These are phyloP conservation scores for Cylindrodendrum hubeiense DNA, from an alignment of 2,329 filamentous ascomycete species.

Conservation along the genomic window DNA sequence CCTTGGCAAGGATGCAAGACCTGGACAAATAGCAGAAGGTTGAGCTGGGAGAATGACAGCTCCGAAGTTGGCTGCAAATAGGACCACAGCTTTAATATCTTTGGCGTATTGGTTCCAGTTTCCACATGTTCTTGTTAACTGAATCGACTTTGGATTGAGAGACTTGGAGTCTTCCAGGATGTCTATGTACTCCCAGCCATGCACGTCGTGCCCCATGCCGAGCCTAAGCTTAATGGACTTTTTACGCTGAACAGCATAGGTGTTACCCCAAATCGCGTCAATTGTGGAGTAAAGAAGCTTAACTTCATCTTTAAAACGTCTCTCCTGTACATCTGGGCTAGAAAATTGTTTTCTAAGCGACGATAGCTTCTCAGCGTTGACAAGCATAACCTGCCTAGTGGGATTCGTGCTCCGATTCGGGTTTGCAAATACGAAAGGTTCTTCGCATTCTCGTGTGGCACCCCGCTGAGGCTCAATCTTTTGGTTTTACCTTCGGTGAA, in stretches of 20 bases:
- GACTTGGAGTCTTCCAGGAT: not conserved
- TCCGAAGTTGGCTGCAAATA: conserved; percentile 15
- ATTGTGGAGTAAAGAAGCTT: conserved; percentile 10
- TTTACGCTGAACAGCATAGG: not conserved
- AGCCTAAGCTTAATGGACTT: not conserved
- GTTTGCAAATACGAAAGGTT: no score
- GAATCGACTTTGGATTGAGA: conserved; percentile 8
- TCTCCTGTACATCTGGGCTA: not conserved
- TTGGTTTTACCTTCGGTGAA: conserved; percentile 1
- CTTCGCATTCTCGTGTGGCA: no score
- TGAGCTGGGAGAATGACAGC: not conserved
- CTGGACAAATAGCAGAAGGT: not conserved
- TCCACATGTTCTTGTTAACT: not conserved
- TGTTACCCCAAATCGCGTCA: conserved; percentile 9
- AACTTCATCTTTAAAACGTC: conserved; percentile 8
- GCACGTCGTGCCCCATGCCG: not conserved
- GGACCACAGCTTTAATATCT: conserved; percentile 10
- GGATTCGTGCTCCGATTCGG: not conserved
- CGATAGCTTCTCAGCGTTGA: conserved; percentile 5
- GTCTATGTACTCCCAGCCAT: conserved; percentile 20
- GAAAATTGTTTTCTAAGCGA: not conserved
- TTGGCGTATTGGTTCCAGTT: conserved; percentile 11
- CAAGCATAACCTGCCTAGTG: not conserved
- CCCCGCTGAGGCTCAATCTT: not conserved
- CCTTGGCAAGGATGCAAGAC: not conserved